Evolutionary conservation across 768 basidiomycete species (phyloP).

Genomic region (Cubamyces sp.): DNA sequence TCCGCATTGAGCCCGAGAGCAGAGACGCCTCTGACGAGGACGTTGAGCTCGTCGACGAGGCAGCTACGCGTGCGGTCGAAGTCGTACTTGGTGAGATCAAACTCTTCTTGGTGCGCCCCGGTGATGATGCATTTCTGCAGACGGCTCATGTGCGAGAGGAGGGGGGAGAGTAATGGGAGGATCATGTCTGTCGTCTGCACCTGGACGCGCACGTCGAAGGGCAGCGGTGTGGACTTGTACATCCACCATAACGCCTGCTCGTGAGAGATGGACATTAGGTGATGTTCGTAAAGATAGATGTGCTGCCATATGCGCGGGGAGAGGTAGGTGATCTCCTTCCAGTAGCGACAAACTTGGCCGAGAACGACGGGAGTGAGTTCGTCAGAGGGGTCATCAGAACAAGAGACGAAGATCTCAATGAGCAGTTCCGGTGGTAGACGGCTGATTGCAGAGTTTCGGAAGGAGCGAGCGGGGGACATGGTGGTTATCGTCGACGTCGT

Average conservation of each 20-base stretch:
- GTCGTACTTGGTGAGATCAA: constrained; percentile 35
- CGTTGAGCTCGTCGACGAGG: constrained; percentile 30
- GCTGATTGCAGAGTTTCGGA: constrained; percentile 6
- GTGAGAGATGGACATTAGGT: constrained; percentile 43
- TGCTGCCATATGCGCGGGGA: constrained; percentile 66
- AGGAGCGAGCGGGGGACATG: not conserved
- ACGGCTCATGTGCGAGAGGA: constrained; percentile 58
- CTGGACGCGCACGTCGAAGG: constrained; percentile 59
- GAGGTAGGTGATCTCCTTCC: constrained; percentile 56
- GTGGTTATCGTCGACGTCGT: constrained; percentile 18
- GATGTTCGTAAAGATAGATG: constrained; percentile 53
- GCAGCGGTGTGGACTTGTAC: constrained; percentile 53
- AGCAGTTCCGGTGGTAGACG: constrained; percentile 28
- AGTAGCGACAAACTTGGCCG: constrained; percentile 57
- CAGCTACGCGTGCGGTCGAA: constrained; percentile 19
- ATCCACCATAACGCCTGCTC: constrained; percentile 59
- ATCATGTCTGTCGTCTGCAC: constrained; percentile 55
- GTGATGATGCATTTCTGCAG: constrained; percentile 58
- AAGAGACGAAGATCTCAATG: constrained; percentile 52
- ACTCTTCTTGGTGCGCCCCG: constrained; percentile 38
- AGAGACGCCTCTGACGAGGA: constrained; percentile 28
- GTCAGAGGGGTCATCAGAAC: constrained; percentile 36
- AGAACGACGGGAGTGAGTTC: constrained; percentile 55
- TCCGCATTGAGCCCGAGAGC: constrained; percentile 17
- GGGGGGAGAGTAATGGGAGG: constrained; percentile 65